Evolutionary conservation across 2,329 filamentous ascomycete genomes (phyloP).

Genomic region (Xylaria sp.): DNA sequence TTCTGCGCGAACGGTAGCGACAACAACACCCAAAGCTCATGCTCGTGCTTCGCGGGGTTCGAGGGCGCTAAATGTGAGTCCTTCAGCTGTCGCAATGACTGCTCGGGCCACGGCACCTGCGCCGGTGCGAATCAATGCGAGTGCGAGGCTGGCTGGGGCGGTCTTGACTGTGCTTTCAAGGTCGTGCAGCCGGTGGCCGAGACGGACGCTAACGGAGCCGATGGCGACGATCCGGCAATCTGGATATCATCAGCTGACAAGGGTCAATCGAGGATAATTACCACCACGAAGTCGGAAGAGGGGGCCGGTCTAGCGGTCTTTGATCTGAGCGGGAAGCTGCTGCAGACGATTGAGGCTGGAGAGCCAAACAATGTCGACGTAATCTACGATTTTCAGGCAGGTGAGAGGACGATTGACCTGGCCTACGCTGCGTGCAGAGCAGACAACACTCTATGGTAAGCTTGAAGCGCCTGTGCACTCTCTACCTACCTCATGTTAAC

Average conservation of each 20-base stretch:
- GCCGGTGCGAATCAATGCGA: slow-evolving; percentile 45
- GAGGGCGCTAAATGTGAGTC: slow-evolving; percentile 39
- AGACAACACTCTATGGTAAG: slow-evolving; percentile 56
- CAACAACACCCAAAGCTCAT: slow-evolving; percentile 24
- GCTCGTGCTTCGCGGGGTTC: slow-evolving; percentile 50
- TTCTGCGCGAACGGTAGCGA: slow-evolving; percentile 36
- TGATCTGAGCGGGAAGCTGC: slow-evolving; percentile 49
- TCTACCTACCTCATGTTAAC: background rate
- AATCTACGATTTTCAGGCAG: slow-evolving; percentile 51
- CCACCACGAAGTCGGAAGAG: slow-evolving; percentile 53
- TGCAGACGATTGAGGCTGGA: slow-evolving; percentile 48
- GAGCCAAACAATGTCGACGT: slow-evolving; percentile 59
- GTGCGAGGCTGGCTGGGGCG: slow-evolving; percentile 48
- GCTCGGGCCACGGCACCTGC: slow-evolving; percentile 46
- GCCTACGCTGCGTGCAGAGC: slow-evolving; percentile 54
- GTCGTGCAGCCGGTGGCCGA: slow-evolving; percentile 45
- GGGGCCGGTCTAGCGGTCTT: slow-evolving; percentile 54
- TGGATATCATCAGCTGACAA: slow-evolving; percentile 48
- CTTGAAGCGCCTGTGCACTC: background rate
- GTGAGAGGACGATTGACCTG: slow-evolving; percentile 48
- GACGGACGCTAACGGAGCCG: slow-evolving; percentile 47
- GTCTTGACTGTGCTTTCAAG: slow-evolving; percentile 49
- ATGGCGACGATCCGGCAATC: slow-evolving; percentile 52
- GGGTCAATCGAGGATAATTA: slow-evolving; percentile 52
- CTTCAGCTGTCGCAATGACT: slow-evolving; percentile 45